phyloP scores from a whole-genome alignment of 257 asterid species.

The Cinchona pubescens region DNA sequence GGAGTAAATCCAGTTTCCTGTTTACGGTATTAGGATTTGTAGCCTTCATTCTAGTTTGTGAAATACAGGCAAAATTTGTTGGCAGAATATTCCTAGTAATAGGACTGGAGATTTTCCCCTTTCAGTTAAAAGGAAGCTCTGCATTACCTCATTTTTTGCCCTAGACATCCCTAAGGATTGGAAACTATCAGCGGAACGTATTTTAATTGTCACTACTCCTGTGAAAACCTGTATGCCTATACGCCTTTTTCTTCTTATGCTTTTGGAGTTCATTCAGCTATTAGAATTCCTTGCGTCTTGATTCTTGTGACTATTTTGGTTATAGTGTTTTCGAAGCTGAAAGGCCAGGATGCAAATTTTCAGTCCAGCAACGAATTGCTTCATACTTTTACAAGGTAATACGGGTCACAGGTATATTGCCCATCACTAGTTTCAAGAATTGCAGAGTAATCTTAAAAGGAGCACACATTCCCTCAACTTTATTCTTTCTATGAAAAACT shows the following conservation, averaged over 20 bases:
- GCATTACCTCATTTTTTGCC: not conserved
- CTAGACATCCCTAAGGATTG: not conserved
- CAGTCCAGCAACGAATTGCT: conserved; percentile 76
- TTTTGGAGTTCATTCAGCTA: not conserved
- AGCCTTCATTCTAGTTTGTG: not conserved
- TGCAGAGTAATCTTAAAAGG: not conserved
- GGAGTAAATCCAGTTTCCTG: not conserved
- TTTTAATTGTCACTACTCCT: not conserved
- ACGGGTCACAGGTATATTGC: conserved; percentile 1
- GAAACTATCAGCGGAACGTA: not conserved
- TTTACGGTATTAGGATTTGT: not conserved
- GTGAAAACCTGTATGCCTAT: not conserved
- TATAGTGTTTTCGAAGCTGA: conserved; percentile 88
- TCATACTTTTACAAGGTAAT: conserved; percentile 87
- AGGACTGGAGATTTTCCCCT: not conserved
- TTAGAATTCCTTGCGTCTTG: not conserved
- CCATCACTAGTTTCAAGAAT: not conserved
- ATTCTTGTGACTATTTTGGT: conserved; percentile 19
- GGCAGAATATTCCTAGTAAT: not conserved
- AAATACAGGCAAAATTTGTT: not conserved
- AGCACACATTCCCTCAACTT: not conserved
- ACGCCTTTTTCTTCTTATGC: not conserved
- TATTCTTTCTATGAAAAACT: not conserved
- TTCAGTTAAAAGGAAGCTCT: not conserved
- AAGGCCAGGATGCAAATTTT: conserved; percentile 80